phyloP scores from a whole-genome alignment of 768 basidiomycete genomes.

The Tricholoma matsutake region DNA sequence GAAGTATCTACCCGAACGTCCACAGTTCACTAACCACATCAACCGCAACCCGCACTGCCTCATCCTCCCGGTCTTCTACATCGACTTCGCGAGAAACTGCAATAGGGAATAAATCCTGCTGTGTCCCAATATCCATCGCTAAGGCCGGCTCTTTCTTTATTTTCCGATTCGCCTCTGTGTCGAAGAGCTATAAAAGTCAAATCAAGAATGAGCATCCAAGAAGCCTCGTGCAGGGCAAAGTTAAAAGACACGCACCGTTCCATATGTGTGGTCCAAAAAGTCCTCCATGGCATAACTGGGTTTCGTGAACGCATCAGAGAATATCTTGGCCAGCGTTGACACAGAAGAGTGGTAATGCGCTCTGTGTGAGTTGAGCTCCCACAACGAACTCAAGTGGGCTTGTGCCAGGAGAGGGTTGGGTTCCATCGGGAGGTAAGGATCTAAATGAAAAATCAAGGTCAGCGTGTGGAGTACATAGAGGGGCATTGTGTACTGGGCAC shows the following conservation, averaged over 20 bases:
- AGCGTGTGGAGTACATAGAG: not conserved
- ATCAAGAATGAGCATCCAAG: conserved; percentile 1
- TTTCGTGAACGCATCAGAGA: conserved; percentile 93
- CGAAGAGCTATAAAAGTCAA: conserved; percentile 61
- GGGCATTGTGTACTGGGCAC: not conserved
- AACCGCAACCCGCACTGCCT: conserved; percentile 9
- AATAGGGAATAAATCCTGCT: conserved; percentile 25
- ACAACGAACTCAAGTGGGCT: conserved; percentile 85
- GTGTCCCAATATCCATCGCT: conserved; percentile 39
- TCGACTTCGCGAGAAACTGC: not conserved
- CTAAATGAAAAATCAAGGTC: conserved; percentile 16
- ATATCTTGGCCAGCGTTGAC: conserved; percentile 84
- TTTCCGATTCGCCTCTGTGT: conserved; percentile 75
- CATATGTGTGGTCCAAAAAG: conserved; percentile 92
- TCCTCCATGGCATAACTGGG: conserved; percentile 89
- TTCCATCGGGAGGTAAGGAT: conserved; percentile 70
- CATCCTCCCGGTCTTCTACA: not conserved
- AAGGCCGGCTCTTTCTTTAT: conserved; percentile 78
- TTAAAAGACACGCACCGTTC: conserved; percentile 51
- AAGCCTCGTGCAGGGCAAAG: not conserved
- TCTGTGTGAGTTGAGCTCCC: conserved; percentile 84
- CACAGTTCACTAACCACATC: conserved; percentile 48
- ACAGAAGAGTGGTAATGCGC: conserved; percentile 84
- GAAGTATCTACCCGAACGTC: conserved; percentile 32
- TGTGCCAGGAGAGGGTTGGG: conserved; percentile 71